These are phyloP conservation scores for Pholiota microspora DNA, from an alignment of 768 basidiomycete genomes.

Conservation along the genomic window DNA sequence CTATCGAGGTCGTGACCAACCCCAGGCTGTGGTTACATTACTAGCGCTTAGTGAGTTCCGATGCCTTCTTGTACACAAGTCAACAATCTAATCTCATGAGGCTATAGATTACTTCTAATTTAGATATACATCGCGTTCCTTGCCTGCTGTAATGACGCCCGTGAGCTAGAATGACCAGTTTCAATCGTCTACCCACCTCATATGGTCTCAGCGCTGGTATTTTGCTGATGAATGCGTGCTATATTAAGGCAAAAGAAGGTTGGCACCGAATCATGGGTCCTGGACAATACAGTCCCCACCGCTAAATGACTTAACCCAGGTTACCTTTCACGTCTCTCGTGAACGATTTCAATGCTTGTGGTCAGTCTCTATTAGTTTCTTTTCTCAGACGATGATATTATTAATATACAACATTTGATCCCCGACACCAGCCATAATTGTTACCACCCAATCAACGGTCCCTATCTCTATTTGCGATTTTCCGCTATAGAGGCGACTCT, in stretches of 20 bases:
- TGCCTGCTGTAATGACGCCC: background rate
- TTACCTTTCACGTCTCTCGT: background rate
- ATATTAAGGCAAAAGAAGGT: slow-evolving; percentile 7
- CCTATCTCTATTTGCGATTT: background rate
- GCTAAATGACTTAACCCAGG: slow-evolving; percentile 8
- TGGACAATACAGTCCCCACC: slow-evolving; percentile 7
- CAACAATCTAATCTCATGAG: slow-evolving; percentile 2
- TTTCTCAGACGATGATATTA: background rate
- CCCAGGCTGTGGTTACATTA: slow-evolving; percentile 4
- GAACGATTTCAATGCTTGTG: background rate
- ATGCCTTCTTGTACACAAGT: slow-evolving; percentile 5
- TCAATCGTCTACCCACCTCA: background rate
- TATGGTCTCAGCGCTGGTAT: background rate
- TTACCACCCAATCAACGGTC: background rate
- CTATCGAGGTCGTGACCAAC: slow-evolving; percentile 1
- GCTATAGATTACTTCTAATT: slow-evolving; percentile 15
- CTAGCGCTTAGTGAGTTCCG: slow-evolving; percentile 15
- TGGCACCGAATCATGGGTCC: background rate
- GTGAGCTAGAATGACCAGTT: slow-evolving; percentile 3
- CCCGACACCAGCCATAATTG: background rate
- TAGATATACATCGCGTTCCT: slow-evolving; percentile 7
- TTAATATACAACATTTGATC: background rate
- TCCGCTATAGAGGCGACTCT: slow-evolving; percentile 1
- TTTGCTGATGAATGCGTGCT: background rate
- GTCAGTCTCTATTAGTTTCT: background rate